Evolutionary conservation across 208 protist species (phyloP), one percentile per base, ranked within the genome.

Genomic region (Leishmania tarentolae): DNA sequence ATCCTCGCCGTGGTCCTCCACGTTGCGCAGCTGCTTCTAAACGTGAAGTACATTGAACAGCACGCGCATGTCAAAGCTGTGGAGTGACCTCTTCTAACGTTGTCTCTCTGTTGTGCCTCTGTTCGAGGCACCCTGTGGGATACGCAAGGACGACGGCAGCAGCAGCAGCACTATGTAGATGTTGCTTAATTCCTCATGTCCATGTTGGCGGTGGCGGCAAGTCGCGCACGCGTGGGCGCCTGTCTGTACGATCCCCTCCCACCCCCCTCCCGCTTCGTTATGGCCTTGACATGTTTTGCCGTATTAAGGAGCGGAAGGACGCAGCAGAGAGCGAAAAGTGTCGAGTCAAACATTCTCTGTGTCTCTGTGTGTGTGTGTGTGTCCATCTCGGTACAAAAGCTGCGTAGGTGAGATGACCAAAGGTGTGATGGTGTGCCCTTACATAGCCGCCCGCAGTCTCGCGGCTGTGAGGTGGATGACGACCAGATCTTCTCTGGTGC

Each of bases 11-110:
- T 93, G 0, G 76, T 76, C 0, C 84, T 95, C 57, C 95, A 98
- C 82, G 71, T 93, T 65, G 76, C 6, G 53, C 93, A 97, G 84
- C 83, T 97, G 61, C 50, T 94, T 31, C 69, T 68, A 0, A 96
- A 97, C 76, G 61, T 96, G n/a, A 15, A 76, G 19, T 52, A 84
- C 40, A 88, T 97, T n/a, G 6, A 86, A 68, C 42, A 57, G 40
- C 53, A 66, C 50, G 65, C 63, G 57, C 15, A 50, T 28, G 8
- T 15, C 63, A 28, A 71, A 4, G 53, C 46, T 42, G 71, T 53
- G 17, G 79, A 31, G 71, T 44, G 78, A 37, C 2, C 53, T 19
- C 52, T 3, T 8, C 28, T 13, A 15, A 2, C 24, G 24, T 17
- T 37, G 11, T 44, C 59, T 28, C 1, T 37, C 15, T 46, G 24